Evolutionary conservation across 164 flowering plant species (phyloP).

Genomic region (Liquidambar formosana): DNA sequence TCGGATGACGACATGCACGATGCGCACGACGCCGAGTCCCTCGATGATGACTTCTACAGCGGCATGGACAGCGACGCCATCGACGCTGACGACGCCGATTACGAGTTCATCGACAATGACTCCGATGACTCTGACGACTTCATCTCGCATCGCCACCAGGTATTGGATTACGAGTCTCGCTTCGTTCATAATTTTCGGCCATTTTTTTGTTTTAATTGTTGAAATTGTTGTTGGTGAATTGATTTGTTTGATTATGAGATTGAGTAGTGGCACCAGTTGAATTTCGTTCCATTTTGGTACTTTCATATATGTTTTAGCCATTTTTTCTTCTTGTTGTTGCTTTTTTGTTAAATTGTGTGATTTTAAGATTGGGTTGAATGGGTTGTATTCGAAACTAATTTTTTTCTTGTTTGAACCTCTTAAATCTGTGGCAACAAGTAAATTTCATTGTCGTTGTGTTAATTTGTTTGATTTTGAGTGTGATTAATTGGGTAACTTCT

Average conservation of each 20-base stretch:
- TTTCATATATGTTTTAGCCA: background rate
- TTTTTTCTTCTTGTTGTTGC: background rate
- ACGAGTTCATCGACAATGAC: conserved; percentile 52
- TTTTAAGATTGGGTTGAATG: background rate
- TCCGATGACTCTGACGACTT: conserved; percentile 58
- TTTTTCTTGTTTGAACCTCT: too few species aligned
- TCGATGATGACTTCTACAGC: conserved; percentile 48
- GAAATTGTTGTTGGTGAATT: background rate
- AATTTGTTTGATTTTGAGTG: too few species aligned
- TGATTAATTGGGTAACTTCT: background rate
- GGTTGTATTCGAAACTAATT: too few species aligned
- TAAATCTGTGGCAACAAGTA: too few species aligned
- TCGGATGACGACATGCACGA: conserved; percentile 56
- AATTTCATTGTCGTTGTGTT: too few species aligned
- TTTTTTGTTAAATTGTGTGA: background rate
- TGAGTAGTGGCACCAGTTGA: background rate
- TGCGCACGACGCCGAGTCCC: conserved; percentile 35
- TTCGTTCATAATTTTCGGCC: too few species aligned
- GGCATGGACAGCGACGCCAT: conserved; percentile 30
- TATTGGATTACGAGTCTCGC: background rate
- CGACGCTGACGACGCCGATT: conserved; percentile 39
- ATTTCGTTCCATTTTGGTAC: background rate
- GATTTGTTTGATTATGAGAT: background rate
- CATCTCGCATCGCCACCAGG: conserved; percentile 47
- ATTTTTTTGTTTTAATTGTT: background rate